Evolutionary conservation across 2,329 filamentous ascomycete genomes (phyloP), one percentile per base, ranked within the genome.

Genomic region (Hypoxylon sp.): DNA sequence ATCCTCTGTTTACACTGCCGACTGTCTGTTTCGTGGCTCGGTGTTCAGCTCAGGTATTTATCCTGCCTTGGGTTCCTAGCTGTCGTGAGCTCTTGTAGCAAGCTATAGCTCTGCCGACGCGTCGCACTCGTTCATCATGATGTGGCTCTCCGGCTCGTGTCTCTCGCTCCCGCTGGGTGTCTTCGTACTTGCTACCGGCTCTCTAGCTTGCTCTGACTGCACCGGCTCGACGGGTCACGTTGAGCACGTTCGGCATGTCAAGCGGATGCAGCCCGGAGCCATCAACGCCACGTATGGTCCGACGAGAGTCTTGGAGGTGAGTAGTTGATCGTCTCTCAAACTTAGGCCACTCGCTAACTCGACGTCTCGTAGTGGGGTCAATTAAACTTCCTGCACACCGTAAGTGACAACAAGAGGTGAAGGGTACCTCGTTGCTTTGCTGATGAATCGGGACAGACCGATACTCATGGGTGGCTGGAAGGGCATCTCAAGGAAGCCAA

Each of bases 401-500:
- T 78, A 65, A 29, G 70, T 65, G n/a, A 33, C 33, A 29, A 17
- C 27, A 11, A 26, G 9, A 20, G 45, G 6, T 11, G 21, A 17
- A 15, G n/a, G 1, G 29, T 48, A 31, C 23, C 26, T n/a, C 5
- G 24, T 6, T 24, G 4, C 3, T 27, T 51, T 38, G 46, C 50
- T 61, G 23, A 60, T 50, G 15, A 42, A 15, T 3, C n/a, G 8
- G 5, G 15, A 21, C 38, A 76, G 75, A 86, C 83, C 2, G 84
- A 87, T 60, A 85, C 83, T 0, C 83, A 86, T 67, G 83, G 83
- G 17, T 85, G 84, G 84, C 75, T 87, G 15, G 81, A 83, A 65
- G 82, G 83, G 3, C 82, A 86, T 67, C 69, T 87, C 60, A 85
- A 86, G 64, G 83, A 88, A 72, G 75, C 79, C 64, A 87, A 86